phyloP scores from a whole-genome alignment of 208 protist species.

The Strigomonas galati region DNA sequence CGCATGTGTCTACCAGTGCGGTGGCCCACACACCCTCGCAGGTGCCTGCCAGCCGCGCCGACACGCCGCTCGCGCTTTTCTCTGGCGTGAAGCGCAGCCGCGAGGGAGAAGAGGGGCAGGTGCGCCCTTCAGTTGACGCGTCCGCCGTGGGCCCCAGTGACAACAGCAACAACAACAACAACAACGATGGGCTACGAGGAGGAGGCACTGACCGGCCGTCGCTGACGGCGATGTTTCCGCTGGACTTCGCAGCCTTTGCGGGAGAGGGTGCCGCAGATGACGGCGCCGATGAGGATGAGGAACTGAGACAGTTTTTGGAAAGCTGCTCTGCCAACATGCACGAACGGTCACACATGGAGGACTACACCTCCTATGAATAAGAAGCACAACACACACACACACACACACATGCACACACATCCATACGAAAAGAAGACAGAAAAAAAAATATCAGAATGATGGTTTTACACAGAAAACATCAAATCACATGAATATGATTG shows the following conservation, averaged over 20 bases:
- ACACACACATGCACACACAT: constrained; percentile 3
- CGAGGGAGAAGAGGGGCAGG: not conserved
- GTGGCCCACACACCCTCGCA: too few relatives aligned
- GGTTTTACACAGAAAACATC: too few relatives aligned
- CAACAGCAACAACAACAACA: not conserved
- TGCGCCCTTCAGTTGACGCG: not conserved
- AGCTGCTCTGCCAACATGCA: constrained; percentile 35
- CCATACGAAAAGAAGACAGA: not conserved
- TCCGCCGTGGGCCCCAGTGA: not conserved
- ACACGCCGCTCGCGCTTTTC: not conserved
- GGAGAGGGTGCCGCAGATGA: not conserved
- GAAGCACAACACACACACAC: not conserved
- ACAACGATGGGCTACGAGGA: too few relatives aligned
- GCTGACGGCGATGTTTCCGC: constrained; percentile 41
- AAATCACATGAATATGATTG: too few relatives aligned
- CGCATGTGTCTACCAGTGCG: not conserved
- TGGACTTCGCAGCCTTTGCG: constrained; percentile 63
- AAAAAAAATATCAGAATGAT: not conserved
- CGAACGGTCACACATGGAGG: not conserved
- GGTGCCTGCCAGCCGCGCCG: not conserved
- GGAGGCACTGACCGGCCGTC: constrained; percentile 13
- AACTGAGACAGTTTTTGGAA: constrained; percentile 52
- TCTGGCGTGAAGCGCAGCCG: not conserved
- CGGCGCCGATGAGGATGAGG: not conserved
- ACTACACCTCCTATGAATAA: not conserved